Evolutionary conservation across 2,329 filamentous ascomycete genomes (phyloP).

Genomic region (Colletotrichum abscissum): DNA sequence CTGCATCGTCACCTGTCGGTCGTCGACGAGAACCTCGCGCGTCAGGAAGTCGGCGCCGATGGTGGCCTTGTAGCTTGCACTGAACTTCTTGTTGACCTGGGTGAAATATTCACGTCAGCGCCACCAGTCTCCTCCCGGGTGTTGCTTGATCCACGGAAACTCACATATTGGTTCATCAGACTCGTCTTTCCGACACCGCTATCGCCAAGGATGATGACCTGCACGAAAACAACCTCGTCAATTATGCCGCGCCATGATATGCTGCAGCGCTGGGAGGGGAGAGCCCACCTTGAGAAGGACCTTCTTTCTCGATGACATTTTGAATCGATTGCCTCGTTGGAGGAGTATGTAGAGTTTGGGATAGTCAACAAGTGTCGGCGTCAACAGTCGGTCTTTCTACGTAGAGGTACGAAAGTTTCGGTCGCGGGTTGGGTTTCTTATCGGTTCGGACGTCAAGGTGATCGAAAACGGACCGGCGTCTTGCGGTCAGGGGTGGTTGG

Average conservation of each 20-base stretch:
- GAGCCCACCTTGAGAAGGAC: slow-evolving; percentile 82
- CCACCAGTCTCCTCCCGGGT: neutral
- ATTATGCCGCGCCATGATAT: slow-evolving; percentile 17
- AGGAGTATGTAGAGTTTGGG: neutral
- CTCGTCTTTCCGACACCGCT: slow-evolving; percentile 99
- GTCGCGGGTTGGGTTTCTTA: slow-evolving; percentile 20
- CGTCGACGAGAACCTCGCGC: slow-evolving; percentile 96
- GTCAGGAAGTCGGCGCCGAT: slow-evolving; percentile 99
- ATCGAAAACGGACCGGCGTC: slow-evolving; percentile 31
- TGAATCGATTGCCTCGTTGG: slow-evolving; percentile 40
- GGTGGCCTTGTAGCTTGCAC: slow-evolving; percentile 98
- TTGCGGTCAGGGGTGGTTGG: slow-evolving; percentile 35
- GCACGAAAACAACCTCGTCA: slow-evolving; percentile 30
- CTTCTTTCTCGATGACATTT: slow-evolving; percentile 88
- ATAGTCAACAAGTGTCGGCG: neutral
- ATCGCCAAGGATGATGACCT: slow-evolving; percentile 99
- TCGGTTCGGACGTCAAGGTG: slow-evolving; percentile 21
- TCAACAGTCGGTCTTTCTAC: slow-evolving; percentile 12
- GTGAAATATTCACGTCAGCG: slow-evolving; percentile 5
- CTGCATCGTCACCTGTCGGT: slow-evolving; percentile 98
- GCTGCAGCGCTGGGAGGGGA: neutral
- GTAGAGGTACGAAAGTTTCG: slow-evolving; percentile 8
- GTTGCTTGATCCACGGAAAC: slow-evolving; percentile 44
- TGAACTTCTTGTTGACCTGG: slow-evolving; percentile 99
- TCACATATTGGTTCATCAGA: slow-evolving; percentile 99